Conservation (phyloP, 495 filamentous ascomycete genomes). For the Zalerion maritima region DNA sequence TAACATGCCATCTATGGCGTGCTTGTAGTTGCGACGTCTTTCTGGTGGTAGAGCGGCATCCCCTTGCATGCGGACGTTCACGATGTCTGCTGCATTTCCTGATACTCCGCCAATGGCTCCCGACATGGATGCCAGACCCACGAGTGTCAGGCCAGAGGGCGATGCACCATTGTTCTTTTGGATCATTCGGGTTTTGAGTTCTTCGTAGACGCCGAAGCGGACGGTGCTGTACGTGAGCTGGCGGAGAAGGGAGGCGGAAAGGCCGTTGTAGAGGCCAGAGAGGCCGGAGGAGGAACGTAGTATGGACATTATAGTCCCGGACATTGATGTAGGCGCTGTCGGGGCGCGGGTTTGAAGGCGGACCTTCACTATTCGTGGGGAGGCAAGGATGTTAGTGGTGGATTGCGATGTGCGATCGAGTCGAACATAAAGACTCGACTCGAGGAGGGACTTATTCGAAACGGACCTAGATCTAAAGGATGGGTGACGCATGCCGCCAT, state of each 20-base stretch:
- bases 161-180: constrained; percentile 35
- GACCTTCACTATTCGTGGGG: constrained; percentile 37
- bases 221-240: constrained; percentile 88
- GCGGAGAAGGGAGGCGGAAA: constrained; percentile 83
- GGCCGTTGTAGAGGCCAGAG: constrained; percentile 67
- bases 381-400: not conserved
- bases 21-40: constrained; percentile 71
- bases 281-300: constrained; percentile 46
- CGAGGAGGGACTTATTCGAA: constrained; percentile 1
- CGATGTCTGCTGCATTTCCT: constrained; percentile 86
- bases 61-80: constrained; percentile 98
- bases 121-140: constrained; percentile 67
- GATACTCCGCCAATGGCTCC: constrained; percentile 82
- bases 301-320: constrained; percentile 68
- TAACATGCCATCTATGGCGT: constrained; percentile 75
- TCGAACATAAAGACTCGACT: constrained; percentile 1
- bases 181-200: constrained; percentile 52
- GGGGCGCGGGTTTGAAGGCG: constrained; percentile 70
- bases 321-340: constrained; percentile 55
- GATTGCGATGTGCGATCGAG: constrained; percentile 6
- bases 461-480: constrained; percentile 68
- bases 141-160: constrained; percentile 53
- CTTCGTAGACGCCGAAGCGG: constrained; percentile 88
- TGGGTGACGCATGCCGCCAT: constrained; percentile 84
- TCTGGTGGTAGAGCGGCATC: constrained; percentile 64